Conservation (phyloP, 257 asterid genomes). For the Ilex aquifolium region DNA sequence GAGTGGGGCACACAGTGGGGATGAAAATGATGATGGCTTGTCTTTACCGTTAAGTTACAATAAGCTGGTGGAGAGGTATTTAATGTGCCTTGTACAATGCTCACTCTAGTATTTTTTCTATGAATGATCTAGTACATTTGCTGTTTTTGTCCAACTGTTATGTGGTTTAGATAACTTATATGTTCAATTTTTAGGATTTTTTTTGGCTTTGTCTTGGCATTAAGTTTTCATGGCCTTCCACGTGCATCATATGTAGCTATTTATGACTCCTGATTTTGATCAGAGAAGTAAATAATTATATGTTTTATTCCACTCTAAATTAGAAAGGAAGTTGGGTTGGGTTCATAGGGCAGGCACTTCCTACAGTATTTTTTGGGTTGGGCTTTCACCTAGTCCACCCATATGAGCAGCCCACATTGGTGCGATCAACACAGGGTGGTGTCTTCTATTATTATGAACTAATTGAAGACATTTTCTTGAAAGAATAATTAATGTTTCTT, state of each 20-base stretch:
- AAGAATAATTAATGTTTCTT: not conserved
- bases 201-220: no score
- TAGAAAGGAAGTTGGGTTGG: not conserved
- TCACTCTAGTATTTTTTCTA: not conserved
- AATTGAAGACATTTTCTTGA: not conserved
- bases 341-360: not conserved
- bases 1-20: constrained; percentile 61
- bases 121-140: not conserved
- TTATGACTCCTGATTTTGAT: no score
- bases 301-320: no score
- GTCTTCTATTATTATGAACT: not conserved
- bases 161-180: no score
- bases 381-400: not conserved
- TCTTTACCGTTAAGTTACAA: constrained; percentile 81
- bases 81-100: not conserved
- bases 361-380: not conserved
- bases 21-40: constrained; percentile 84
- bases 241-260: no score
- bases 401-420: not conserved
- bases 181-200: no score
- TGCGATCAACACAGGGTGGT: not conserved
- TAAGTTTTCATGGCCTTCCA: no score
- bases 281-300: no score
- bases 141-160: not conserved
- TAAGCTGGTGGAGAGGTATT: constrained; percentile 79